These are phyloP conservation scores for Thielaviopsis ethacetica DNA, from an alignment of 2,329 filamentous ascomycete genomes.

Conservation along the genomic window DNA sequence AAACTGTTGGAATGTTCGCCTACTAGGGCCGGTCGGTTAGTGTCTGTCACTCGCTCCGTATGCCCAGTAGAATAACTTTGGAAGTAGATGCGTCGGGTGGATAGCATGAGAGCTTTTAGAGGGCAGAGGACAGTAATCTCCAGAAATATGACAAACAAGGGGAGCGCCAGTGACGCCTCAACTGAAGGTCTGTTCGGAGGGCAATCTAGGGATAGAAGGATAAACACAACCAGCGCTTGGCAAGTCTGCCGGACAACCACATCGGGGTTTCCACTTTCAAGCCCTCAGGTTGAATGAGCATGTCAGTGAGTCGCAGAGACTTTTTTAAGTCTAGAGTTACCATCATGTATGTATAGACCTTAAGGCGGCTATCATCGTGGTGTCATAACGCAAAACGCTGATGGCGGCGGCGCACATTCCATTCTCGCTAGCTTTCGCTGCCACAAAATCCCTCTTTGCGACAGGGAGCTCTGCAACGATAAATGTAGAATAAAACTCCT, in stretches of 20 bases:
- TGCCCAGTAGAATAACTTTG: too few species aligned
- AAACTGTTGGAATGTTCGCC: background rate
- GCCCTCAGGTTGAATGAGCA: background rate
- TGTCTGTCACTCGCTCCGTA: background rate
- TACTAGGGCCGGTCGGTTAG: background rate
- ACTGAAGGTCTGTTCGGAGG: background rate
- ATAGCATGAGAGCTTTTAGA: background rate
- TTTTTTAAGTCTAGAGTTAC: background rate
- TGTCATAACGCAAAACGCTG: background rate
- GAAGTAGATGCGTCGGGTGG: too few species aligned
- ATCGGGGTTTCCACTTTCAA: background rate
- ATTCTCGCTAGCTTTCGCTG: background rate
- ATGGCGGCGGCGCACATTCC: background rate
- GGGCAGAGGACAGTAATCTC: background rate
- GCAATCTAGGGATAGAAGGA: background rate
- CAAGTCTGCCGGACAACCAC: background rate
- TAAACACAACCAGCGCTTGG: background rate
- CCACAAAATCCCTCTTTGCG: background rate
- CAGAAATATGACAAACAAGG: too few species aligned
- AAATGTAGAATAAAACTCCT: background rate
- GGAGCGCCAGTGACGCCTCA: background rate
- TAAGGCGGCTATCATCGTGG: background rate
- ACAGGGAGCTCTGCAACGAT: background rate
- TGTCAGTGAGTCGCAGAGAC: background rate
- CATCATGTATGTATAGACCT: background rate